These are phyloP conservation scores for Fusarium devonianum DNA, from an alignment of 2,329 filamentous ascomycete species.

Conservation along the genomic window DNA sequence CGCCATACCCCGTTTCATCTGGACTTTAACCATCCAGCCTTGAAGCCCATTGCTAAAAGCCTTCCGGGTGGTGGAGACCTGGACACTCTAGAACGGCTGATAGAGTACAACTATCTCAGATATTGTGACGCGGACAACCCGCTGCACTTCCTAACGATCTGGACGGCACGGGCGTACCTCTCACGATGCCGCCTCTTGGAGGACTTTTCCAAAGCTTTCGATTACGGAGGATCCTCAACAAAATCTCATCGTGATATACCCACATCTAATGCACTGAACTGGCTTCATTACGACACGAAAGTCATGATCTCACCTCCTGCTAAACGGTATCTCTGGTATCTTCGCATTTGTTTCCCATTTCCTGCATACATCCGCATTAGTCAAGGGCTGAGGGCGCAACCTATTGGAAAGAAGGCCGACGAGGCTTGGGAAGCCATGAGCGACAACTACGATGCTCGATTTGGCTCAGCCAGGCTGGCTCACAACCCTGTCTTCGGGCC, in stretches of 20 bases:
- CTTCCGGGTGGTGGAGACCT: slow-evolving; percentile 42
- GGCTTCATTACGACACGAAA: slow-evolving; percentile 49
- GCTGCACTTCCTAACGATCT: slow-evolving; percentile 52
- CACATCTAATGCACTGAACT: slow-evolving; percentile 42
- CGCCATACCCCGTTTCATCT: slow-evolving; percentile 47
- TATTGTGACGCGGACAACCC: slow-evolving; percentile 49
- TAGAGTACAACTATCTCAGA: slow-evolving; percentile 57
- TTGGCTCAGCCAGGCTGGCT: background rate
- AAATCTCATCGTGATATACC: slow-evolving; percentile 43
- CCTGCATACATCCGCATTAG: slow-evolving; percentile 51
- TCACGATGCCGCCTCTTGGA: slow-evolving; percentile 60
- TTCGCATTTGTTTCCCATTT: slow-evolving; percentile 49
- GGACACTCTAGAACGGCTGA: slow-evolving; percentile 45
- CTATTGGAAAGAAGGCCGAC: background rate
- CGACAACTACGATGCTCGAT: slow-evolving; percentile 2
- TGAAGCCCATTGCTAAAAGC: slow-evolving; percentile 40
- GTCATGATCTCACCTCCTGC: slow-evolving; percentile 43
- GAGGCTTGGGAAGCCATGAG: background rate
- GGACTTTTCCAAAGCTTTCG: slow-evolving; percentile 48
- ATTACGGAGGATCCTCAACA: slow-evolving; percentile 29
- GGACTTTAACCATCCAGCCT: slow-evolving; percentile 44
- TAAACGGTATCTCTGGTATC: slow-evolving; percentile 49
- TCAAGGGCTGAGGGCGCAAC: slow-evolving; percentile 41
- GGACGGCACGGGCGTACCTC: slow-evolving; percentile 51
- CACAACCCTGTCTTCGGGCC: background rate